phyloP scores from a whole-genome alignment of 1,139 yeast species.

The Arxiozyma telluris region DNA sequence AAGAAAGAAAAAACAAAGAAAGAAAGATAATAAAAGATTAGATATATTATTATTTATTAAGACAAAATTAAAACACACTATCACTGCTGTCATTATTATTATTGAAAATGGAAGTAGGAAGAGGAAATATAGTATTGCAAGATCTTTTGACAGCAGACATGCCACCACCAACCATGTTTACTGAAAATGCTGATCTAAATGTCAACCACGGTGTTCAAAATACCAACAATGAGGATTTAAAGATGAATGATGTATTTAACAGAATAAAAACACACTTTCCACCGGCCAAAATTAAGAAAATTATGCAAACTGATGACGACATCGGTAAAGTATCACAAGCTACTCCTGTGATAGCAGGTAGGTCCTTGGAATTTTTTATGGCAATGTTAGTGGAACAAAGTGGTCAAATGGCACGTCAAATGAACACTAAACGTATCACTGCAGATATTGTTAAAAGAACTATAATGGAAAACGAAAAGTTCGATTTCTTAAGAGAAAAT shows the following conservation, averaged over 20 bases:
- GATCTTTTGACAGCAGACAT: constrained; percentile 1
- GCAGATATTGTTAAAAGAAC: constrained; percentile 82
- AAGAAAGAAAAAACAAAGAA: too few relatives aligned
- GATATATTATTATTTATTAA: neutral
- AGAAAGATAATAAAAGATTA: neutral
- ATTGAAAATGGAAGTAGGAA: constrained; percentile 4
- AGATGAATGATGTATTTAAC: constrained; percentile 20
- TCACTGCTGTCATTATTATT: neutral
- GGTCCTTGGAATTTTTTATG: constrained; percentile 87
- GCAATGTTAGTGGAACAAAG: constrained; percentile 83
- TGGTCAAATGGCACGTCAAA: constrained; percentile 63
- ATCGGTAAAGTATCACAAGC: constrained; percentile 98
- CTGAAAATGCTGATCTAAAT: neutral
- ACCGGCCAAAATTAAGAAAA: constrained; percentile 89
- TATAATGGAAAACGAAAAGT: constrained; percentile 76
- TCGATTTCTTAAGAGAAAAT: constrained; percentile 74
- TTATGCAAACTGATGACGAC: constrained; percentile 97
- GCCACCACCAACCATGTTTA: neutral
- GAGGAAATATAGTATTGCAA: constrained; percentile 2
- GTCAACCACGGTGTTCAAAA: neutral
- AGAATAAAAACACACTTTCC: constrained; percentile 87
- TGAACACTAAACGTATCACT: constrained; percentile 73
- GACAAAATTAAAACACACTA: neutral
- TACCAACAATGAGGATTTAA: constrained; percentile 8
- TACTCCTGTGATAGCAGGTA: constrained; percentile 91